Conservation (phyloP, 345 rosid species). For the Garcia nutans region DNA sequence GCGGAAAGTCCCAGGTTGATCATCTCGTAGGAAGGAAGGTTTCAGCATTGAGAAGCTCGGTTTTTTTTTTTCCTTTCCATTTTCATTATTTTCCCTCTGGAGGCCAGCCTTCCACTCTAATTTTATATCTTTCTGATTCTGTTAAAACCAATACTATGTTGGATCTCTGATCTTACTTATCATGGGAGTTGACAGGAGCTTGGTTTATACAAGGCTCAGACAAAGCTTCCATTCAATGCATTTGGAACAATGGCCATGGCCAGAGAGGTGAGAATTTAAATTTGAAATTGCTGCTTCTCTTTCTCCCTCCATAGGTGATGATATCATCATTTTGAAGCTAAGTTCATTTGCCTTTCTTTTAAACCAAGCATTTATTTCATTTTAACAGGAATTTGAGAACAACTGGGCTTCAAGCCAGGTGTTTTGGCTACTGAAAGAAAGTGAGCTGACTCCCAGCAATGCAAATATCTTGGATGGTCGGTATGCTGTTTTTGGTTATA, state of each 20-base stretch:
- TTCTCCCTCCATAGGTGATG: background rate
- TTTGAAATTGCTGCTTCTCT: background rate
- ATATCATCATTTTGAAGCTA: background rate
- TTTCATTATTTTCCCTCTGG: background rate
- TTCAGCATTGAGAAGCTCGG: background rate
- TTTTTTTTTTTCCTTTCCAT: background rate
- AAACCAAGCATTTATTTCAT: background rate
- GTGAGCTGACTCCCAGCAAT: constrained; percentile 95
- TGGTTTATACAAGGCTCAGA: constrained; percentile 97
- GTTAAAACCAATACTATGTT: background rate
- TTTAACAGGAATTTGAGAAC: constrained; percentile 81
- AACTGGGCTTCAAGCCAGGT: constrained; percentile 94
- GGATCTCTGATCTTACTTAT: background rate
- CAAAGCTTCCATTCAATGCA: constrained; percentile 94
- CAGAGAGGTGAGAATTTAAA: constrained; percentile 67
- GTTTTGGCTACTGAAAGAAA: constrained; percentile 96
- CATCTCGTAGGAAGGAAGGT: background rate
- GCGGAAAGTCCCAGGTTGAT: background rate
- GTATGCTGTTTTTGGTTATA: constrained; percentile 91
- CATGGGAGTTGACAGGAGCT: constrained; percentile 57
- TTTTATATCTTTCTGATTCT: constrained; percentile 8
- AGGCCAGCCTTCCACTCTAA: background rate
- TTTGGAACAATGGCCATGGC: constrained; percentile 99
- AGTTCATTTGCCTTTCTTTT: background rate
- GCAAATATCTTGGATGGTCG: constrained; percentile 96